Conservation (phyloP, 116 monocot species). For the Posidonia oceanica region DNA sequence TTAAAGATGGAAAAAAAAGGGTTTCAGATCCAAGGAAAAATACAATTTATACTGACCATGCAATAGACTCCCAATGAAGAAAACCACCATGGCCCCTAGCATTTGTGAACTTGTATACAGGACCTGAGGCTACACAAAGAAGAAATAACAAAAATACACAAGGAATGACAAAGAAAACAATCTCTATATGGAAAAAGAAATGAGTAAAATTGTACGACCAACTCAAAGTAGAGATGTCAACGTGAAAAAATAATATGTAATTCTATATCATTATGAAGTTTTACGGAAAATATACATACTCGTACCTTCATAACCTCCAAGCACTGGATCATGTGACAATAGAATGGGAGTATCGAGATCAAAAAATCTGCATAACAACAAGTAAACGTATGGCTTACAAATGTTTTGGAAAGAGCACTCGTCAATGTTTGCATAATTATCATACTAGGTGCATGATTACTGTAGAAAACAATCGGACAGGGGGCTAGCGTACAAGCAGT, state of each 20-base stretch:
- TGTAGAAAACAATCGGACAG: too few relatives aligned
- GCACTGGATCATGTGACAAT: constrained; percentile 67
- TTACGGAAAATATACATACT: background rate
- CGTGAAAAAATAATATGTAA: background rate
- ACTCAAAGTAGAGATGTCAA: background rate
- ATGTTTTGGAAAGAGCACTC: background rate
- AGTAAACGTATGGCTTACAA: background rate
- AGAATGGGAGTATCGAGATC: constrained; percentile 92
- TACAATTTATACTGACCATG: constrained; percentile 12
- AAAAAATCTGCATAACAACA: constrained; percentile 48
- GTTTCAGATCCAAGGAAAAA: too few relatives aligned
- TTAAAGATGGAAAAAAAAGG: too few relatives aligned
- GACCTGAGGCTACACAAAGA: constrained; percentile 42
- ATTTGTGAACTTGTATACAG: constrained; percentile 75
- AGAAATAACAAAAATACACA: background rate
- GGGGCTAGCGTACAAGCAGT: too few relatives aligned
- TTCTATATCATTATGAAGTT: background rate
- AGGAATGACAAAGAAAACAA: background rate
- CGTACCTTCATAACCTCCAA: constrained; percentile 88
- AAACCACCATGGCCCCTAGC: constrained; percentile 82
- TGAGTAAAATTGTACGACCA: too few relatives aligned
- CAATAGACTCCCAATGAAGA: constrained; percentile 53
- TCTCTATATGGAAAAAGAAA: background rate
- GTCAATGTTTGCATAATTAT: too few relatives aligned
- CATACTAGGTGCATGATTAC: too few relatives aligned